phyloP scores from a whole-genome alignment of 306 rosid genomes.

The Benincasa hispida region DNA sequence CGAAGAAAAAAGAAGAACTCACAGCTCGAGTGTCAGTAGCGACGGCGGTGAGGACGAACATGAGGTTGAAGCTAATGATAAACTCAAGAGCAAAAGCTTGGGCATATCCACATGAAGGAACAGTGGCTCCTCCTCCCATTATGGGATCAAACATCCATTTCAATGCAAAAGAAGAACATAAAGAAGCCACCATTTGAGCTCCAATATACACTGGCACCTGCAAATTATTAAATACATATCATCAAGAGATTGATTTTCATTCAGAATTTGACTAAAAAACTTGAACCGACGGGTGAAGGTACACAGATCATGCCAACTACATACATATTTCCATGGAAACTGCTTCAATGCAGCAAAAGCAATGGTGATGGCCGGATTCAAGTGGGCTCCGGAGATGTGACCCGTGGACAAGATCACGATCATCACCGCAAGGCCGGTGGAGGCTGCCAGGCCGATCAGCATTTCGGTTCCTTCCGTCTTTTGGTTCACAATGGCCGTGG shows the following conservation, averaged over 20 bases:
- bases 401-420: conserved; percentile 62
- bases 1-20: conserved; percentile 19
- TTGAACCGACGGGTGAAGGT: too few species aligned
- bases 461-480: conserved; percentile 47
- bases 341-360: conserved; percentile 82
- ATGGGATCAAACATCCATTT: conserved; percentile 58
- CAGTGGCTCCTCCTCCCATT: conserved; percentile 75
- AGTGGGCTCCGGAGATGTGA: conserved; percentile 87
- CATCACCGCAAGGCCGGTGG: conserved; percentile 76
- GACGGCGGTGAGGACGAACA: conserved; percentile 87
- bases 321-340: conserved; percentile 79
- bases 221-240: background rate
- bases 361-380: conserved; percentile 75
- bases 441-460: conserved; percentile 55
- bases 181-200: conserved; percentile 59
- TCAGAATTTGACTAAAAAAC: too few species aligned
- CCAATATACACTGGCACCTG: conserved; percentile 77
- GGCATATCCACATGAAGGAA: conserved; percentile 54
- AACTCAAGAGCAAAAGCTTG: conserved; percentile 77
- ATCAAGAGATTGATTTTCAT: too few species aligned
- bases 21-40: conserved; percentile 90
- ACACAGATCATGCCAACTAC: conserved; percentile 9
- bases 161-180: conserved; percentile 60
- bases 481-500: conserved; percentile 67
- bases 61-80: conserved; percentile 72